Percentiles rank a stretch among this genome's conserved stretches.
Evolutionary conservation across 805 yeast species (phyloP).

Genomic region (Candida schatavii): DNA sequence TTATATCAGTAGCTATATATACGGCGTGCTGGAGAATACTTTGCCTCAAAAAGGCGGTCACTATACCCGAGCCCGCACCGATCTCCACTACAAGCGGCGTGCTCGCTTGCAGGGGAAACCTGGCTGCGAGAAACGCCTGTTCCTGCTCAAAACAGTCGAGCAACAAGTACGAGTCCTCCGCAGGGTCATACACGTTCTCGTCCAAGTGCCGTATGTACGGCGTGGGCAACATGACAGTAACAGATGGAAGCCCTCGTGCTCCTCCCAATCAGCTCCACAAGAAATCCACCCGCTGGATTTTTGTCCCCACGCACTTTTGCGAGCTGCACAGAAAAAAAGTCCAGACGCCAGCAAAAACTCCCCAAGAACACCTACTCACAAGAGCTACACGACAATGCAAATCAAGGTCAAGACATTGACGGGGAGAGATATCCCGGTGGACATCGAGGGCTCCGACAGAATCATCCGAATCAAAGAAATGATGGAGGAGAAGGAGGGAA

Average conservation of each 20-base stretch:
- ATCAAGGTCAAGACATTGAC: slow-evolving; percentile 75
- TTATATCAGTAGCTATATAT: slow-evolving; percentile 73
- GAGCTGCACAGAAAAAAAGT: too few species aligned
- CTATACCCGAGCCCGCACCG: slow-evolving; percentile 92
- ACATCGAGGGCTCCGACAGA: slow-evolving; percentile 66
- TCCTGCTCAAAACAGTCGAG: slow-evolving; percentile 77
- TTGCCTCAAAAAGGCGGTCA: slow-evolving; percentile 70
- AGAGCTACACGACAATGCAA: slow-evolving; percentile 49
- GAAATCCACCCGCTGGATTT: too few species aligned
- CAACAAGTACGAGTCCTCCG: slow-evolving; percentile 86
- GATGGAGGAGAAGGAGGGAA: slow-evolving; percentile 95
- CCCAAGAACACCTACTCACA: too few species aligned
- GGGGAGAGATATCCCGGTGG: slow-evolving; percentile 79
- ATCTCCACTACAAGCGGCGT: slow-evolving; percentile 70
- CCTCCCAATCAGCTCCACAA: too few species aligned
- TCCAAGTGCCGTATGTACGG: slow-evolving; percentile 59
- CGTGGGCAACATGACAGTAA: slow-evolving; percentile 90
- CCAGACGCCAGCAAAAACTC: neutral
- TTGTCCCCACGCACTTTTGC: too few species aligned
- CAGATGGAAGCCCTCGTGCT: too few species aligned
- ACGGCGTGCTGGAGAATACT: slow-evolving; percentile 51
- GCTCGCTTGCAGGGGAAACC: slow-evolving; percentile 11
- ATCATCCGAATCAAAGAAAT: slow-evolving; percentile 79
- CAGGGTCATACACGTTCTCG: slow-evolving; percentile 86
- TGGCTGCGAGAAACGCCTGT: slow-evolving; percentile 25